Percentiles rank a stretch among this genome's conserved stretches.
Conservation (phyloP, 2,329 filamentous ascomycete species). For the Exophiala mesophila region DNA sequence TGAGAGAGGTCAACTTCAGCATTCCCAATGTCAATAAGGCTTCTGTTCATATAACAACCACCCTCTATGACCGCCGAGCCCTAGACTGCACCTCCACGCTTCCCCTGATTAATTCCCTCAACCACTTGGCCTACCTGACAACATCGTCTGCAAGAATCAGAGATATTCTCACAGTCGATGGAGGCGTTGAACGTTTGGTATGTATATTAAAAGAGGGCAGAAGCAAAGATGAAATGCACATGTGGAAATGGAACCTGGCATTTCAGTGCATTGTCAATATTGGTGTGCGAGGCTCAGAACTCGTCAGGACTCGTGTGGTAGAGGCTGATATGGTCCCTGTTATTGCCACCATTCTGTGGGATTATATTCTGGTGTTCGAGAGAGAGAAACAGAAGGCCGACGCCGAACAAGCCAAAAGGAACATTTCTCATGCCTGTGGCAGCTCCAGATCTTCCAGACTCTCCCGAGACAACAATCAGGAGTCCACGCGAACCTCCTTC, state of each 20-base stretch:
- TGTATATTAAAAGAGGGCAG: conserved; percentile 97
- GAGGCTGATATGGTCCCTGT: conserved; percentile 99
- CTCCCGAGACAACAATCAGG: conserved; percentile 26
- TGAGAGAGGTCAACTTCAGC: conserved; percentile 99
- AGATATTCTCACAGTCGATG: conserved; percentile 97
- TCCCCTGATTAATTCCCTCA: conserved; percentile 96
- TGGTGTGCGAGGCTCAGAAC: conserved; percentile 90
- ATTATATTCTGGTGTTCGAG: conserved; percentile 95
- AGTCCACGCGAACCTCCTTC: conserved; percentile 33
- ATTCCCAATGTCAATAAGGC: conserved; percentile 99
- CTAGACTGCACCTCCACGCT: conserved; percentile 98
- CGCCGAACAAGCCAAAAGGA: conserved; percentile 56
- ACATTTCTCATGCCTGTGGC: conserved; percentile 30
- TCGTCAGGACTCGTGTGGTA: conserved; percentile 87
- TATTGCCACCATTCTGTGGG: conserved; percentile 95
- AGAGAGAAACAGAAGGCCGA: conserved; percentile 84
- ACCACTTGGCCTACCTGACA: conserved; percentile 96
- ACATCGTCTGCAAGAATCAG: conserved; percentile 96
- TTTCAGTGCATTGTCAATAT: conserved; percentile 99
- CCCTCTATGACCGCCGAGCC: conserved; percentile 92
- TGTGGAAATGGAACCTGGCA: conserved; percentile 99
- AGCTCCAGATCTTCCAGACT: conserved; percentile 32
- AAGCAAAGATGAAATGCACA: conserved; percentile 98
- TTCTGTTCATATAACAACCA: conserved; percentile 96
- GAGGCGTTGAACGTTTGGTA: conserved; percentile 90